These are phyloP conservation scores for Penicillium freii DNA, from an alignment of 2,329 filamentous ascomycete species.

Conservation along the genomic window DNA sequence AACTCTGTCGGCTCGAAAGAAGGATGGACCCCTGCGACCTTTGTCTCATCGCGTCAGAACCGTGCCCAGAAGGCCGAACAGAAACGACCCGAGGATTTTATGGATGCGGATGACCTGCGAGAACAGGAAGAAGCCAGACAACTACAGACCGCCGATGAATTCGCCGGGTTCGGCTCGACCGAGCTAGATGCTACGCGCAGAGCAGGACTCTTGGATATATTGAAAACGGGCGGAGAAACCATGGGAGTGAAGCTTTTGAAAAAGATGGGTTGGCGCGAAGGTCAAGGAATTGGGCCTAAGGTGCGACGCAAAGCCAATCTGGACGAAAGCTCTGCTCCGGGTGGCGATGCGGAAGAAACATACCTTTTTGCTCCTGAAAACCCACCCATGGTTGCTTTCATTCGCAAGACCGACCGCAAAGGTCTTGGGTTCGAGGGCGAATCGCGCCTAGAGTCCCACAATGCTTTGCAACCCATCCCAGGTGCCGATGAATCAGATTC, in stretches of 20 bases:
- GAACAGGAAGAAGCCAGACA: constrained; percentile 76
- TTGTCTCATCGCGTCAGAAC: constrained; percentile 82
- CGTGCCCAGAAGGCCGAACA: constrained; percentile 55
- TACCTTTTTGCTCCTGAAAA: constrained; percentile 87
- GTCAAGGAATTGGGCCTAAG: constrained; percentile 88
- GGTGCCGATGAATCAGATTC: constrained; percentile 32
- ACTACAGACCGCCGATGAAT: constrained; percentile 70
- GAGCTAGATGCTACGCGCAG: constrained; percentile 53
- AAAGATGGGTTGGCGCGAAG: constrained; percentile 94
- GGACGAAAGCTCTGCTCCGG: constrained; percentile 49
- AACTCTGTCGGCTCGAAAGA: constrained; percentile 98
- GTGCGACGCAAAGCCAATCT: constrained; percentile 71
- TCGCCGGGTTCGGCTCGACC: constrained; percentile 72
- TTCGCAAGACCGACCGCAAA: constrained; percentile 47
- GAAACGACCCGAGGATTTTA: constrained; percentile 82
- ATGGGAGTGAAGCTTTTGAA: constrained; percentile 82
- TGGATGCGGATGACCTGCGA: constrained; percentile 94
- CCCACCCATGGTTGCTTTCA: constrained; percentile 58
- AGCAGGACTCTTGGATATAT: constrained; percentile 66
- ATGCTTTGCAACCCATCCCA: constrained; percentile 1
- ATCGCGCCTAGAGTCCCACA: constrained; percentile 30
- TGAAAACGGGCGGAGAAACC: constrained; percentile 72
- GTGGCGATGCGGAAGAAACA: constrained; percentile 46
- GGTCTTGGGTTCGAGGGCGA: constrained; percentile 49
- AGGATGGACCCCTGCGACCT: constrained; percentile 90